Percentiles rank a stretch among this genome's conserved stretches.
phyloP scores from a whole-genome alignment of 78 protist species.

The Protostelium mycophagum region DNA sequence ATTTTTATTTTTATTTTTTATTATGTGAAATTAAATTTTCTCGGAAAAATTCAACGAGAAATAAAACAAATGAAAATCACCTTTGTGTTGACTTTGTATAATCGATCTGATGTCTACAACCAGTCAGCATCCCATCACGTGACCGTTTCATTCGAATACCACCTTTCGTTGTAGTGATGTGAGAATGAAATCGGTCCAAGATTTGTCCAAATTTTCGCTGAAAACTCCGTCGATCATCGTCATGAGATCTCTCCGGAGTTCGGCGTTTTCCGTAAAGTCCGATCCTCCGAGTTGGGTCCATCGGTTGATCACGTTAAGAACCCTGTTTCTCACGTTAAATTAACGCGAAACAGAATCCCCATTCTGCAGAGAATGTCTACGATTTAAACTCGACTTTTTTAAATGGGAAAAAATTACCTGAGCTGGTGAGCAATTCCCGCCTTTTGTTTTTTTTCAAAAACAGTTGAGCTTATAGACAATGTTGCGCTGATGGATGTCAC shows the following conservation, averaged over 20 bases:
- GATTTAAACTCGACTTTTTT: too few relatives aligned
- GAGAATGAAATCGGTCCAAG: background rate
- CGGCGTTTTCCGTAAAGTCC: background rate
- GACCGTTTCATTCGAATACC: background rate
- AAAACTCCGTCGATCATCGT: background rate
- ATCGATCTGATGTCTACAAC: background rate
- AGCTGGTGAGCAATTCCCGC: background rate
- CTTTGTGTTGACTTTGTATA: background rate
- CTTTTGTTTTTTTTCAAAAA: background rate
- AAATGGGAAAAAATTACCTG: too few relatives aligned
- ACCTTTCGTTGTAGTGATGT: background rate
- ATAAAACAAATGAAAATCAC: background rate
- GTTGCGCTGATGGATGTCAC: too few relatives aligned
- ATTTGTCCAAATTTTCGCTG: background rate
- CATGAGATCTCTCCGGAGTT: background rate
- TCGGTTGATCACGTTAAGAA: background rate
- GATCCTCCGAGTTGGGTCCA: background rate
- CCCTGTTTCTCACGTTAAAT: background rate
- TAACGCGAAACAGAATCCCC: background rate
- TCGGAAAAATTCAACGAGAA: background rate
- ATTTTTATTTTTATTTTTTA: too few relatives aligned
- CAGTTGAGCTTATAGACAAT: too few relatives aligned
- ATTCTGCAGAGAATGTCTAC: too few relatives aligned
- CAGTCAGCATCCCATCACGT: background rate
- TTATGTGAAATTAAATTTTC: too few relatives aligned